Conservation (phyloP, 108 stramenopile species). For the Cylindrotheca fusiformis region DNA sequence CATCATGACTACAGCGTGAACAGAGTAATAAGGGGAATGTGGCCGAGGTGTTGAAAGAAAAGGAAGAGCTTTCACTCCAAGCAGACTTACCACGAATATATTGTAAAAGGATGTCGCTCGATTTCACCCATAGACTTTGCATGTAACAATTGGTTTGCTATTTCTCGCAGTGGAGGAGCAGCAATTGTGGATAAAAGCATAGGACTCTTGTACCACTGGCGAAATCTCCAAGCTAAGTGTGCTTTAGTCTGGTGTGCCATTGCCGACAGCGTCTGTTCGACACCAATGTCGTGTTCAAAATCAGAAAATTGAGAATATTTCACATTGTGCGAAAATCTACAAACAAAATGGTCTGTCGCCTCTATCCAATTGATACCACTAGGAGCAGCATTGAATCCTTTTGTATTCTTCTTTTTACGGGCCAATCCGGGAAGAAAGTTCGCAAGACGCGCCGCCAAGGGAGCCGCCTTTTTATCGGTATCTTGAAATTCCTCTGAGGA, state of each 20-base stretch:
- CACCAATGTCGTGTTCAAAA: conserved; percentile 42
- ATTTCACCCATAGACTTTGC: conserved; percentile 15
- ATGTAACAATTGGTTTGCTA: conserved; percentile 26
- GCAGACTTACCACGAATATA: too few species aligned
- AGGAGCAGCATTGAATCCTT: conserved; percentile 19
- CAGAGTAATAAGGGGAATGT: too few species aligned
- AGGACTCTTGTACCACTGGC: conserved; percentile 68
- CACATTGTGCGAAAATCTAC: conserved; percentile 58
- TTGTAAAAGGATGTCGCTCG: conserved; percentile 48
- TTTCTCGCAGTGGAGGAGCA: conserved; percentile 59
- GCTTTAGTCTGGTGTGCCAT: conserved; percentile 49
- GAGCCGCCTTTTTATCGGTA: conserved; percentile 50
- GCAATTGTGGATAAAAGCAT: conserved; percentile 57
- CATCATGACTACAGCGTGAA: conserved; percentile 81
- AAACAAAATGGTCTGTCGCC: conserved; percentile 80
- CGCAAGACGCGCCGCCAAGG: conserved; percentile 55
- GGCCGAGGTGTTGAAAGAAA: too few species aligned
- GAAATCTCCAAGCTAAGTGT: conserved; percentile 75
- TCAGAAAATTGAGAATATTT: conserved; percentile 51
- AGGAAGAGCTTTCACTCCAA: too few species aligned
- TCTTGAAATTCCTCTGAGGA: conserved; percentile 51
- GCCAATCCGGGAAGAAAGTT: conserved; percentile 60
- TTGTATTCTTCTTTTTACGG: conserved; percentile 55
- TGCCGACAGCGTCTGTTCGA: conserved; percentile 37
- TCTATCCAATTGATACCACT: conserved; percentile 63